Evolutionary conservation across 306 rosid species (phyloP).

Genomic region (Elaeagnus macrophylla): DNA sequence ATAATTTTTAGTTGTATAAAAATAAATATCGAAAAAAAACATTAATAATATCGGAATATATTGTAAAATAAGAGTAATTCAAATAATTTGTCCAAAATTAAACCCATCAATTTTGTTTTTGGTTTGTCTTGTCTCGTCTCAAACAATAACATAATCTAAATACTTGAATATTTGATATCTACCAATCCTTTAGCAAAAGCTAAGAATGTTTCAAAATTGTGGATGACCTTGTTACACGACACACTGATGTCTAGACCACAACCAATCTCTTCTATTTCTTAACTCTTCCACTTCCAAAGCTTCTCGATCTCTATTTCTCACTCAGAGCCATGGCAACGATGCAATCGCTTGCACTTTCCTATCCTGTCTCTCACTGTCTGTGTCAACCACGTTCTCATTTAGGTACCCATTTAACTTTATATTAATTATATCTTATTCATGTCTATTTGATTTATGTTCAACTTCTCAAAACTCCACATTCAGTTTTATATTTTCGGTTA

Average conservation of each 20-base stretch:
- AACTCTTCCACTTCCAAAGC: background rate
- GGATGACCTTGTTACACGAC: constrained; percentile 65
- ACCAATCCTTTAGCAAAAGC: constrained; percentile 11
- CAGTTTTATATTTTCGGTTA: no score
- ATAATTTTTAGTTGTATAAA: no score
- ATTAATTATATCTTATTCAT: background rate
- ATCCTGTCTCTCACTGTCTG: constrained; percentile 46
- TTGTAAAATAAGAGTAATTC: no score
- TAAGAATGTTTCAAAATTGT: constrained; percentile 23
- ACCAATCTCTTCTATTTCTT: constrained; percentile 11
- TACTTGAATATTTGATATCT: no score
- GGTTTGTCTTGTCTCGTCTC: no score
- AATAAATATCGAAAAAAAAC: no score
- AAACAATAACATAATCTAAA: no score
- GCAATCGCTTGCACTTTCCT: constrained; percentile 61
- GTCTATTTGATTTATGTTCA: background rate
- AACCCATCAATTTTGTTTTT: no score
- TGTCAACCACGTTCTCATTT: constrained; percentile 46
- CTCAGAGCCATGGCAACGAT: constrained; percentile 58
- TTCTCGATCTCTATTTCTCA: background rate
- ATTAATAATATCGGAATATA: no score
- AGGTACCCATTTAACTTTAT: constrained; percentile 24
- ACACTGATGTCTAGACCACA: constrained; percentile 37
- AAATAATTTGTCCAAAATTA: no score
- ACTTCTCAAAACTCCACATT: background rate